Conservation (phyloP, 176 grass and related monocot species). For the Ananas comosus region DNA sequence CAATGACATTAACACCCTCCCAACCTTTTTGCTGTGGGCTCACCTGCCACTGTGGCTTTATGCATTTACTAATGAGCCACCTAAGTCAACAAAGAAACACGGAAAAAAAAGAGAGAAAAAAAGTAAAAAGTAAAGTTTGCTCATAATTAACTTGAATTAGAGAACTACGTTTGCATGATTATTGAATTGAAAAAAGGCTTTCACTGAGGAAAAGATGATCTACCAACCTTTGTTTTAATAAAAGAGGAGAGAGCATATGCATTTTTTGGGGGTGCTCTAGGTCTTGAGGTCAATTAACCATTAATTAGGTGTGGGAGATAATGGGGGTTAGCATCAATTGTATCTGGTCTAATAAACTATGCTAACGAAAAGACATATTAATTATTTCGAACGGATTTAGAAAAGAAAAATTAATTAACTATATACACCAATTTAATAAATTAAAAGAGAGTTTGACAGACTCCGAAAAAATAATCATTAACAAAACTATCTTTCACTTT, state of each 20-base stretch:
- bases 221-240: constrained; percentile 30
- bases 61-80: constrained; percentile 18
- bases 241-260: constrained; percentile 17
- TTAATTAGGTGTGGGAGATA: not conserved
- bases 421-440: too few relatives aligned
- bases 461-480: too few relatives aligned
- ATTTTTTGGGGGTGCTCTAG: constrained; percentile 18
- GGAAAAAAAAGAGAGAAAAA: constrained; percentile 18
- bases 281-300: constrained; percentile 12
- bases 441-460: too few relatives aligned
- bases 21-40: constrained; percentile 8
- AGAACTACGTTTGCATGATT: too few relatives aligned
- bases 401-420: too few relatives aligned
- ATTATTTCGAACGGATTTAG: too few relatives aligned
- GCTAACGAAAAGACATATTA: too few relatives aligned
- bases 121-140: constrained; percentile 11
- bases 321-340: too few relatives aligned
- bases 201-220: not conserved
- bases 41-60: constrained; percentile 17
- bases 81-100: constrained; percentile 40
- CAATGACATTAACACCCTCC: constrained; percentile 24
- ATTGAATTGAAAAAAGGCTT: too few relatives aligned
- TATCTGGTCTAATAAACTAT: too few relatives aligned
- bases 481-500: too few relatives aligned
- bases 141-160: not conserved